A percentile compares a stretch with the other conserved stretches of the same genome.
phyloP scores from a whole-genome alignment of 768 basidiomycete genomes.

The Favolaschia claudopus region DNA sequence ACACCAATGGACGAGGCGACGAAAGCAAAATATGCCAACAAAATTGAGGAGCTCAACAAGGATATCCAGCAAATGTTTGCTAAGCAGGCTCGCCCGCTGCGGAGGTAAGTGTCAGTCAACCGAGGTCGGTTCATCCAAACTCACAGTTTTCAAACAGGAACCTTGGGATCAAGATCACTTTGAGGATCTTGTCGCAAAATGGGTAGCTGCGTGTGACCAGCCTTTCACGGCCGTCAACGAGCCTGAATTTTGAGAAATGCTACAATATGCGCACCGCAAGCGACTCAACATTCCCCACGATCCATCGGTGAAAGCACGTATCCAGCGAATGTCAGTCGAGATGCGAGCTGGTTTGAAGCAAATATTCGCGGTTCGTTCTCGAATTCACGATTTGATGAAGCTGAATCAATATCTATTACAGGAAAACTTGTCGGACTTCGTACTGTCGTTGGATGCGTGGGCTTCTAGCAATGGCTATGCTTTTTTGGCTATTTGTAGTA shows the following conservation, averaged over 20 bases:
- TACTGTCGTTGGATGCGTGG: slow-evolving; percentile 38
- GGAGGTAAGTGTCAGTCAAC: not conserved
- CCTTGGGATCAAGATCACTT: slow-evolving; percentile 13
- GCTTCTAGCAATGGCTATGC: slow-evolving; percentile 39
- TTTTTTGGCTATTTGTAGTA: slow-evolving; percentile 37
- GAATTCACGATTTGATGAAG: too few relatives aligned
- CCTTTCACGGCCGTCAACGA: not conserved
- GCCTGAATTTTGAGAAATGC: not conserved
- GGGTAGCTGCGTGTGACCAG: slow-evolving; percentile 1
- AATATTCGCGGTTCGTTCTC: too few relatives aligned
- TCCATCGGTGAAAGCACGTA: not conserved
- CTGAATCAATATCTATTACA: not conserved
- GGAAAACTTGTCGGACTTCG: slow-evolving; percentile 2
- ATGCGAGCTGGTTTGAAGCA: too few relatives aligned
- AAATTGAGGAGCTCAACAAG: too few relatives aligned
- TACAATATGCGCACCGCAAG: not conserved
- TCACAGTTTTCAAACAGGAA: not conserved
- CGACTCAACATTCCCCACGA: not conserved
- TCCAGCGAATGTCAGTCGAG: not conserved
- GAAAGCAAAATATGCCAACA: too few relatives aligned
- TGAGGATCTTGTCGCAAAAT: not conserved
- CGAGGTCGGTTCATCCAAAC: too few relatives aligned
- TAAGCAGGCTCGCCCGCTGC: not conserved
- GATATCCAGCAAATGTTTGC: slow-evolving; percentile 2
- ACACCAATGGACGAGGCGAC: too few relatives aligned